phyloP scores from a whole-genome alignment of 768 basidiomycete genomes.

The Amanita muscaria region DNA sequence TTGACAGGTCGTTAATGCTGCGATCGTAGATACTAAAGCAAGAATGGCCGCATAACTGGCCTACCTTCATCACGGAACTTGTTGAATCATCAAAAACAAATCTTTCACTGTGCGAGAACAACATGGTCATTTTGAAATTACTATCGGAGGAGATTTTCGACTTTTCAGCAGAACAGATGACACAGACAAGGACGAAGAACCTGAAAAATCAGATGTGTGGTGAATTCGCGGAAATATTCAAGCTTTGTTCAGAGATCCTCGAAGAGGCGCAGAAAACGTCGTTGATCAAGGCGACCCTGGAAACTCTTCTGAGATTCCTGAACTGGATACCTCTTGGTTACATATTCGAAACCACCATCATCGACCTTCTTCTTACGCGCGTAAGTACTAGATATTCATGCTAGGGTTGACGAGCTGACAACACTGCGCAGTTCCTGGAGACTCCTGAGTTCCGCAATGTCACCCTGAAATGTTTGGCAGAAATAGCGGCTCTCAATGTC shows the following conservation, averaged over 20 bases:
- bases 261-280: constrained; percentile 96
- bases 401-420: constrained; percentile 8
- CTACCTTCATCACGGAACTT: constrained; percentile 92
- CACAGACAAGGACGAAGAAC: constrained; percentile 93
- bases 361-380: constrained; percentile 85
- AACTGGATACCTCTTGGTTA: constrained; percentile 99
- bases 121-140: constrained; percentile 96
- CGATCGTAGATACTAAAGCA: constrained; percentile 90
- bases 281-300: constrained; percentile 88
- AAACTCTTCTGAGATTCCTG: constrained; percentile 90
- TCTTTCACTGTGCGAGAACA: constrained; percentile 96
- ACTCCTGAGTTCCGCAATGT: constrained; percentile 95
- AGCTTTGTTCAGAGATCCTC: constrained; percentile 91
- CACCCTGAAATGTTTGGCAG: constrained; percentile 92
- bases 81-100: constrained; percentile 97
- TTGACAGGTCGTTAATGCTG: not conserved
- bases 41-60: constrained; percentile 99
- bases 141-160: constrained; percentile 99
- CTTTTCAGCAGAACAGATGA: constrained; percentile 98
- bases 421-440: constrained; percentile 74
- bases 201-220: constrained; percentile 98
- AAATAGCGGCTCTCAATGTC: constrained; percentile 91
- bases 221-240: constrained; percentile 96
- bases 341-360: constrained; percentile 97
- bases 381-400: constrained; percentile 39